phyloP scores from a whole-genome alignment of 2,329 filamentous ascomycete species.

The Cercospora sp. region DNA sequence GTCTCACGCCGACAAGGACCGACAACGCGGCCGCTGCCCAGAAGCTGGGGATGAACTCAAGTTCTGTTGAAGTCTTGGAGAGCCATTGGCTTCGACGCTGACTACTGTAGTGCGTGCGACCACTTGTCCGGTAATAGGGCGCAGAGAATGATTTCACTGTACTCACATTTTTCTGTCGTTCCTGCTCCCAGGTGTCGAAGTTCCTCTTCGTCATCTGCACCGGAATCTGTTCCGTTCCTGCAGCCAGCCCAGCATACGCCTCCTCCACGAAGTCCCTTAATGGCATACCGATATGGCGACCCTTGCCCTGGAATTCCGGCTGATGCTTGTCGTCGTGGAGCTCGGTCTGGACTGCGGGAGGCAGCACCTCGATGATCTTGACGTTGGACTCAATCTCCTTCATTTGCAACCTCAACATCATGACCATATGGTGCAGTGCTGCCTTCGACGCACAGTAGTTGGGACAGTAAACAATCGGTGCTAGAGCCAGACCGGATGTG shows the following conservation, averaged over 20 bases:
- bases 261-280: constrained; percentile 54
- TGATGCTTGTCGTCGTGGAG: constrained; percentile 58
- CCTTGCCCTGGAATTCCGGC: constrained; percentile 50
- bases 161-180: constrained; percentile 46
- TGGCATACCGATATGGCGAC: constrained; percentile 56
- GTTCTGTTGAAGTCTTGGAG: background rate
- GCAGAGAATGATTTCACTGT: background rate
- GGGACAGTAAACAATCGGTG: constrained; percentile 50
- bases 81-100: background rate
- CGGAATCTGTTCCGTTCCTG: constrained; percentile 55
- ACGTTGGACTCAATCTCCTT: constrained; percentile 48
- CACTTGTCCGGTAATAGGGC: background rate
- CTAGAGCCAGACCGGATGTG: constrained; percentile 53
- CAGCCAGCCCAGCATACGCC: constrained; percentile 49
- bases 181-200: constrained; percentile 47
- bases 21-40: background rate
- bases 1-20: constrained; percentile 1
- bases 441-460: constrained; percentile 60
- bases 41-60: background rate
- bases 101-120: background rate
- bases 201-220: constrained; percentile 51
- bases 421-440: constrained; percentile 56
- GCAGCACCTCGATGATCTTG: constrained; percentile 58
- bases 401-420: constrained; percentile 55
- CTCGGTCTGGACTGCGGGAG: constrained; percentile 59